These are phyloP conservation scores for Zea mays DNA, from an alignment of 176 grass and related monocot species.

Conservation along the genomic window DNA sequence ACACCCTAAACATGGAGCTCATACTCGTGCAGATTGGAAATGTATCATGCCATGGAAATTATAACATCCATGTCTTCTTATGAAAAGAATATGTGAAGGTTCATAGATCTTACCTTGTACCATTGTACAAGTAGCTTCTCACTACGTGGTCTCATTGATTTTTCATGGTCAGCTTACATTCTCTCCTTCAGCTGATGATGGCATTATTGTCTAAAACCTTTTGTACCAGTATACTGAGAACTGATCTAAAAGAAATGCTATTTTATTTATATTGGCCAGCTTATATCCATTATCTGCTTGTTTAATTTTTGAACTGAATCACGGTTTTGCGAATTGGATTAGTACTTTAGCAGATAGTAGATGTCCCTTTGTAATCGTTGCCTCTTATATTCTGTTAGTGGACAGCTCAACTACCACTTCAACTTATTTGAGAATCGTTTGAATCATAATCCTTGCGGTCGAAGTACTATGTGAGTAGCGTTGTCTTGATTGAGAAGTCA, in stretches of 20 bases:
- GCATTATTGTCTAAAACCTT: neutral
- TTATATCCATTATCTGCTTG: conserved; percentile 16
- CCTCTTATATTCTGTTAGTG: conserved; percentile 10
- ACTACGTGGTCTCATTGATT: too few relatives aligned
- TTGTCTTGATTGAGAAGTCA: conserved; percentile 47
- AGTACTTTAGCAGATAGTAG: neutral
- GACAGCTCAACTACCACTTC: conserved; percentile 31
- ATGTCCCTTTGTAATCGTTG: conserved; percentile 11
- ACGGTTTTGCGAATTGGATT: neutral
- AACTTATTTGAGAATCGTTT: conserved; percentile 23
- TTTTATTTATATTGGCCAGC: neutral
- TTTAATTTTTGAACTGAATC: conserved; percentile 25
- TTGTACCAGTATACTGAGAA: conserved; percentile 11
- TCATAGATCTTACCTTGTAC: neutral
- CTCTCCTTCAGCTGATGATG: conserved; percentile 7
- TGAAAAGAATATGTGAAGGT: neutral
- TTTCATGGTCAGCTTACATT: too few relatives aligned
- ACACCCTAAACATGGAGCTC: neutral
- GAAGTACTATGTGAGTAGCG: conserved; percentile 20
- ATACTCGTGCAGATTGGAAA: conserved; percentile 11
- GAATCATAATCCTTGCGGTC: conserved; percentile 37
- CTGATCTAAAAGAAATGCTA: neutral
- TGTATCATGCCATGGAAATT: neutral
- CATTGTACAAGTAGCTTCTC: too few relatives aligned
- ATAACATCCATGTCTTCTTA: neutral